A percentile compares a stretch with the other conserved stretches of the same genome.
Conservation (phyloP, 305 asterid species). For the Plantago coronopus region DNA sequence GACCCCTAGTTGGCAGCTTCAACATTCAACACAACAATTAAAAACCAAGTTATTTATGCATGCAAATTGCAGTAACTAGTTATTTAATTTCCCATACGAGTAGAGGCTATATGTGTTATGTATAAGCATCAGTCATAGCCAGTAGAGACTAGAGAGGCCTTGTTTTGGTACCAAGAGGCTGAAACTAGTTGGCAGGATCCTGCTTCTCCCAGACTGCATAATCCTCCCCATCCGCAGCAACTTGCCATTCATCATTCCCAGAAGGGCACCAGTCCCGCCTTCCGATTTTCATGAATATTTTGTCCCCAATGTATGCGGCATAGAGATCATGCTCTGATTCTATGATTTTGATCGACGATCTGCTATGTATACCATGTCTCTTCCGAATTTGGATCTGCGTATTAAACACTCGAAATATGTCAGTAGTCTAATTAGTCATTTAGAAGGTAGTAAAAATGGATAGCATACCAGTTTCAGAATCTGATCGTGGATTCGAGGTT, state of each 20-base stretch:
- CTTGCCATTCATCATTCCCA: constrained; percentile 81
- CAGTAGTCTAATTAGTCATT: not conserved
- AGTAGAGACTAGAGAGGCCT: not conserved
- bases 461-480: constrained; percentile 77
- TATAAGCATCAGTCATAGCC: not conserved
- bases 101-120: not conserved
- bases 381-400: constrained; percentile 64
- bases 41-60: no score
- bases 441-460: not conserved
- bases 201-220: constrained; percentile 77
- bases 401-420: constrained; percentile 14
- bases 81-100: no score
- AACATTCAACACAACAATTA: no score
- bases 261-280: constrained; percentile 87
- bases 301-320: constrained; percentile 80
- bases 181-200: not conserved
- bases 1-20: no score
- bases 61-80: no score
- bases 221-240: constrained; percentile 66
- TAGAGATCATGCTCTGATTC: constrained; percentile 78
- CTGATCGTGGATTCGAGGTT: constrained; percentile 55
- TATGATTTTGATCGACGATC: constrained; percentile 57
- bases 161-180: not conserved
- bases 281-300: constrained; percentile 77
- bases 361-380: constrained; percentile 60